Evolutionary conservation across 164 flowering plant species (phyloP).

Genomic region (Aristolochia californica): DNA sequence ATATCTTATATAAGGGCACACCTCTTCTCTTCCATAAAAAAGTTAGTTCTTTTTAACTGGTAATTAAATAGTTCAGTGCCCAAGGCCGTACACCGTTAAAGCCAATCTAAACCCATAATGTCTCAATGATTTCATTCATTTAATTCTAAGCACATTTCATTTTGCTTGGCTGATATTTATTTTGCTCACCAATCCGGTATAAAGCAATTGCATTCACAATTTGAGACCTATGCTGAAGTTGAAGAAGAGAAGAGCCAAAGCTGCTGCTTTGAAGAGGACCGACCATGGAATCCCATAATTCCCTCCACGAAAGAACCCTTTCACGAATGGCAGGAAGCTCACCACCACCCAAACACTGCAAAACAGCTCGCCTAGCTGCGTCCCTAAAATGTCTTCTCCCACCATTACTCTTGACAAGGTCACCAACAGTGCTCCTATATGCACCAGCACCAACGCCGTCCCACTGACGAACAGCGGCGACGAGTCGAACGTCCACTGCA

Average conservation of each 20-base stretch:
- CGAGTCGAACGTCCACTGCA: constrained; percentile 34
- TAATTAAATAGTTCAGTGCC: too few relatives aligned
- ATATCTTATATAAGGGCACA: too few relatives aligned
- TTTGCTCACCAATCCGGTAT: too few relatives aligned
- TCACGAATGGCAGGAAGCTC: constrained; percentile 33
- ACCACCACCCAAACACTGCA: constrained; percentile 31
- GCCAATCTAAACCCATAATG: too few relatives aligned
- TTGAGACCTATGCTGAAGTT: background rate
- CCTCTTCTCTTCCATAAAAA: too few relatives aligned
- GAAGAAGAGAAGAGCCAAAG: constrained; percentile 26
- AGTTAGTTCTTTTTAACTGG: too few relatives aligned
- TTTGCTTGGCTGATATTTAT: too few relatives aligned
- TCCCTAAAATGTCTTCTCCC: background rate
- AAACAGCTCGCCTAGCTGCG: constrained; percentile 5
- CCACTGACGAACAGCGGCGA: constrained; percentile 36
- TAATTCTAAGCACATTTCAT: too few relatives aligned
- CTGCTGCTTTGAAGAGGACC: constrained; percentile 28
- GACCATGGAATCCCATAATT: constrained; percentile 42
- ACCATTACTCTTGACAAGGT: constrained; percentile 7
- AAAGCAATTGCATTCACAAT: too few relatives aligned
- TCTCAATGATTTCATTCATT: too few relatives aligned
- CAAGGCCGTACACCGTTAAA: too few relatives aligned
- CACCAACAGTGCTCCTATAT: constrained; percentile 20
- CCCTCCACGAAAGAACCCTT: constrained; percentile 41
- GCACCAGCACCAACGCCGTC: constrained; percentile 27